Base-by-base conservation (phyloP, 2,329 filamentous ascomycete species). In the Aspergillus sp. region DNA sequence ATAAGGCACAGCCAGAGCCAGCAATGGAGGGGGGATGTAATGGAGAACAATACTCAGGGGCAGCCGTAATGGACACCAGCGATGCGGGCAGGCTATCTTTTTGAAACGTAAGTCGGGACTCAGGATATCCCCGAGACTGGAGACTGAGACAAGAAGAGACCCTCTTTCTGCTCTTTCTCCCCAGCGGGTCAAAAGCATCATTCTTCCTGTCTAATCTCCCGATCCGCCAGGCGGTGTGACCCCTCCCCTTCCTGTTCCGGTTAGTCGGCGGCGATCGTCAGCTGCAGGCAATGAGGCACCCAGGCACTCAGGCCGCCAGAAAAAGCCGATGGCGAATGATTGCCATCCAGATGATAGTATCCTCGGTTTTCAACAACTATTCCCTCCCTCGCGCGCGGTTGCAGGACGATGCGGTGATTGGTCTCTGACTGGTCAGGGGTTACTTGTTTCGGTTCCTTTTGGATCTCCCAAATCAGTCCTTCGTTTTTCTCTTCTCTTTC, bases 41-140 rank as follows among this genome's bases (percentile, higher is more conserved):
- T 38, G 42, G 25, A 42, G 44, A 30, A 54, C 52, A 30, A 48
- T 23, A 55, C 52, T 51, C 48, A 59, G 57, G 56, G 30, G 53
- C 25, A 38, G 21, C 23, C 39, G 53, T 19, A 17, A 27, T 51
- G 11, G 50, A n/a, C 41, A 44, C 41, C 41, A 53, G 27, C 17
- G 41, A 44, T 19, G 15, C 57, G 38, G 38, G 30, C 48, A 60
- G 42, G 53, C 56, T 61, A 19, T 67, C 58, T 67, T 64, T 64
- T 52, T 68, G 66, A 67, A 68, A 68, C 65, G 65, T 68, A 66
- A 62, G 61, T 42, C 48, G 59, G 54, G 50, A 21, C 42, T 58
- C 41, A 44, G 41, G 41, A 44, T 44, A 44, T 44, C 41, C 41
- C 41, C 41, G 41, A 44, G 41, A 49, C 41, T 44, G 41, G 41